Evolutionary conservation across 768 basidiomycete genomes (phyloP).

Genomic region (Boletus sp.): DNA sequence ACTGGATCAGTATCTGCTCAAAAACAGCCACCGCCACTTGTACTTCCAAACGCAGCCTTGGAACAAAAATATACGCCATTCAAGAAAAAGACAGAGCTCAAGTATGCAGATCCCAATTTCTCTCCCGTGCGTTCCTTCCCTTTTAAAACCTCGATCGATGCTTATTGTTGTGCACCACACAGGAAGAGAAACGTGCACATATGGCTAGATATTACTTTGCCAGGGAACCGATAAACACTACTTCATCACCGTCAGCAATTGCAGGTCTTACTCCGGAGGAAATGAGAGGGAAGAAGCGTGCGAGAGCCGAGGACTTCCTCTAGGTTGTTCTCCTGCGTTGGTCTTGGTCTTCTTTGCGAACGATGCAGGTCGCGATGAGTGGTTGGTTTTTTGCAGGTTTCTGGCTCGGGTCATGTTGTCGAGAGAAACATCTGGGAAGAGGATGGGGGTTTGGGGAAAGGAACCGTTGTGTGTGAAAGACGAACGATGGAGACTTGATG

Average conservation of each 20-base stretch:
- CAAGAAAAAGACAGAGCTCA: constrained; percentile 72
- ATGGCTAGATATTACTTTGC: constrained; percentile 59
- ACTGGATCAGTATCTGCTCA: constrained; percentile 23
- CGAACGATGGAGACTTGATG: constrained; percentile 31
- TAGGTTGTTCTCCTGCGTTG: constrained; percentile 33
- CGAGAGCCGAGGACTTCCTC: constrained; percentile 83
- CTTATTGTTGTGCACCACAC: neutral
- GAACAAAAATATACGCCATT: constrained; percentile 68
- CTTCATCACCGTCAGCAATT: constrained; percentile 21
- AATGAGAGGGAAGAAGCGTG: constrained; percentile 76
- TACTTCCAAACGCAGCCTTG: constrained; percentile 53
- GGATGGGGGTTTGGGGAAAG: neutral
- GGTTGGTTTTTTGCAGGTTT: constrained; percentile 31
- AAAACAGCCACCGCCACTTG: constrained; percentile 29
- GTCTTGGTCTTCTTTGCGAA: constrained; percentile 29
- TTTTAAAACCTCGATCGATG: neutral
- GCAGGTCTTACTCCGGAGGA: constrained; percentile 44
- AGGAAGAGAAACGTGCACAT: constrained; percentile 79
- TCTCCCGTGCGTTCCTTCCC: constrained; percentile 53
- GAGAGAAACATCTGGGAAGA: constrained; percentile 7
- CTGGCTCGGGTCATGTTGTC: constrained; percentile 18
- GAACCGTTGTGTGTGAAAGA: neutral
- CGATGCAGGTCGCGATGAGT: constrained; percentile 29
- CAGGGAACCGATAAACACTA: constrained; percentile 36
- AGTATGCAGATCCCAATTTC: constrained; percentile 75